These are phyloP conservation scores for Fragilaria radians DNA, from an alignment of 108 stramenopile species.

Conservation along the genomic window DNA sequence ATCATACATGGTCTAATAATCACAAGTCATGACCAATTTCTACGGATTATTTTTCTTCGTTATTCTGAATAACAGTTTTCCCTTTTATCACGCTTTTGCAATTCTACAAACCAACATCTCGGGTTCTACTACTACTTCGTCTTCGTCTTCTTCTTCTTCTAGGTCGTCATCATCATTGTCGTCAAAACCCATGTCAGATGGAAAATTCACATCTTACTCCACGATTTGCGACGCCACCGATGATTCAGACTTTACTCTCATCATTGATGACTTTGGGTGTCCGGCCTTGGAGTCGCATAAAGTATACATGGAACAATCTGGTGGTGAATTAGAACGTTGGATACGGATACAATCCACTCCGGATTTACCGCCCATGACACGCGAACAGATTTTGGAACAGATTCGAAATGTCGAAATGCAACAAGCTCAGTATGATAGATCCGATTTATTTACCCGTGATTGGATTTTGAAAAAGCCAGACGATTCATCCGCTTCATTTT, in stretches of 20 bases:
- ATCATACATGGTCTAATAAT: no score
- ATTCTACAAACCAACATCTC: no score
- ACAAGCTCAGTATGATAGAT: constrained; percentile 4
- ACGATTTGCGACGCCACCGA: no score
- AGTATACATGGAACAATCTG: not conserved
- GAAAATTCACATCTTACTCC: not conserved
- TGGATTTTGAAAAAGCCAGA: constrained; percentile 4
- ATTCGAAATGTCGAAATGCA: constrained; percentile 3
- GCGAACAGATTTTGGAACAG: not conserved
- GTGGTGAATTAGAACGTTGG: constrained; percentile 1
- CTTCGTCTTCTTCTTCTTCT: not conserved
- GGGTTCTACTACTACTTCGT: not conserved
- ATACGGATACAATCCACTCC: constrained; percentile 15
- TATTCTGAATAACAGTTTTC: no score
- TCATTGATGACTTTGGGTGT: constrained; percentile 19
- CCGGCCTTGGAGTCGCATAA: constrained; percentile 5
- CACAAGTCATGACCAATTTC: no score
- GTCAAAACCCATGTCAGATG: not conserved
- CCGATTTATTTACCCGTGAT: not conserved
- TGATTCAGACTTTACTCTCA: constrained; percentile 7
- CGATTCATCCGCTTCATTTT: constrained; percentile 10
- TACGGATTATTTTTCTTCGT: no score
- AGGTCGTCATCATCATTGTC: not conserved
- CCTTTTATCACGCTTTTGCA: no score
- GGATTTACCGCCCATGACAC: not conserved